These are phyloP conservation scores for Rosa rugosa DNA, from an alignment of 306 rosid species.

Conservation along the genomic window DNA sequence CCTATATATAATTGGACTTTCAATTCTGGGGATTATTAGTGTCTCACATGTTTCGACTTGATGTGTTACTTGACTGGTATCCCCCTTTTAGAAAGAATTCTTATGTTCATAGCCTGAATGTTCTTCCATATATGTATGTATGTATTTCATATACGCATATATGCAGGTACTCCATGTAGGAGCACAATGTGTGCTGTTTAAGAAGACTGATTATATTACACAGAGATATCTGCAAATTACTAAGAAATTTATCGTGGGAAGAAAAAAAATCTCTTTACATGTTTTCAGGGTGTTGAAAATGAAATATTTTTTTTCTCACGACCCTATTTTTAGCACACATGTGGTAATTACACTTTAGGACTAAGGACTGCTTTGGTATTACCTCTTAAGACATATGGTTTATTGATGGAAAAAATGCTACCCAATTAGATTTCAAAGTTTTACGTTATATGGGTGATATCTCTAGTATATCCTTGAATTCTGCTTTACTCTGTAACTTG, in stretches of 20 bases:
- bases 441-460: not conserved
- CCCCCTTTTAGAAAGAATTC: not conserved
- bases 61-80: not conserved
- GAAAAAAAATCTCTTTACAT: too few species aligned
- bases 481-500: not conserved
- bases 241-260: not conserved
- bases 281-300: too few species aligned
- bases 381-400: not conserved
- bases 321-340: not conserved
- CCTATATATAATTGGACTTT: conserved; percentile 1
- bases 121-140: not conserved
- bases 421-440: not conserved
- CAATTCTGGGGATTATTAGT: not conserved
- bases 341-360: not conserved
- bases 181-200: not conserved
- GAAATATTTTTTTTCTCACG: not conserved
- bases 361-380: not conserved
- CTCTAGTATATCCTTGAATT: not conserved
- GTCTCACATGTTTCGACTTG: not conserved
- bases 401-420: not conserved
- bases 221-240: not conserved
- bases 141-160: too few species aligned
- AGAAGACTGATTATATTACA: not conserved
- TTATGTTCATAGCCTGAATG: not conserved
- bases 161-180: not conserved